phyloP scores from a whole-genome alignment of 331 rosid species.

The Acacia concinna region DNA sequence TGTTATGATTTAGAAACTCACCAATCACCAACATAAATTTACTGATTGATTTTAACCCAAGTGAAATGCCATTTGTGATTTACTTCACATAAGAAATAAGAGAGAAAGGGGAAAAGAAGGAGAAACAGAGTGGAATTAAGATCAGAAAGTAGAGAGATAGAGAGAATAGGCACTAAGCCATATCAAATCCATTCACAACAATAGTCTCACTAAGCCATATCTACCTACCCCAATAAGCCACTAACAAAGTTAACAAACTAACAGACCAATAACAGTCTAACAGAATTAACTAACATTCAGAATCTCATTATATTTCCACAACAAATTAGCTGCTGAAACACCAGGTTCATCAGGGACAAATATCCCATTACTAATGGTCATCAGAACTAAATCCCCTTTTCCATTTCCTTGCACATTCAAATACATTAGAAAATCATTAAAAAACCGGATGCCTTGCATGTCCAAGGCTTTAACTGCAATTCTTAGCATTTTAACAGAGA shows the following conservation, averaged over 20 bases:
- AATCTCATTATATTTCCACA: no score
- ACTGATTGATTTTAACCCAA: not conserved
- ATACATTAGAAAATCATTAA: not conserved
- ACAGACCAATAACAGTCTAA: no score
- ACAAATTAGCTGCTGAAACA: not conserved
- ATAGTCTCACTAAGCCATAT: no score
- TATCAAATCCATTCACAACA: no score
- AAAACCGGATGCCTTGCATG: not conserved
- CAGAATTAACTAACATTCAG: no score
- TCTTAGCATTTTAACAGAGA: not conserved
- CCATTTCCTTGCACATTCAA: not conserved
- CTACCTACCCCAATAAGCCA: no score
- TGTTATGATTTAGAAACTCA: not conserved
- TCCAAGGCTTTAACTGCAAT: not conserved
- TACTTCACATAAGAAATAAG: no score
- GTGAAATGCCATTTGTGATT: not conserved
- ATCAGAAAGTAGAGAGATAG: no score
- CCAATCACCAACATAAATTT: not conserved
- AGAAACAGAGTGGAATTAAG: no score
- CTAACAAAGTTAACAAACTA: no score
- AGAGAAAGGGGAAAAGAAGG: no score
- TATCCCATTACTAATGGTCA: not conserved
- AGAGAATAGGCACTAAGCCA: no score
- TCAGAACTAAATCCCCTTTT: not conserved
- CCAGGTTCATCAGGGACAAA: not conserved